phyloP scores from a whole-genome alignment of 1,284 basidiomycete species.

The Melampsora abietis-canadensis region DNA sequence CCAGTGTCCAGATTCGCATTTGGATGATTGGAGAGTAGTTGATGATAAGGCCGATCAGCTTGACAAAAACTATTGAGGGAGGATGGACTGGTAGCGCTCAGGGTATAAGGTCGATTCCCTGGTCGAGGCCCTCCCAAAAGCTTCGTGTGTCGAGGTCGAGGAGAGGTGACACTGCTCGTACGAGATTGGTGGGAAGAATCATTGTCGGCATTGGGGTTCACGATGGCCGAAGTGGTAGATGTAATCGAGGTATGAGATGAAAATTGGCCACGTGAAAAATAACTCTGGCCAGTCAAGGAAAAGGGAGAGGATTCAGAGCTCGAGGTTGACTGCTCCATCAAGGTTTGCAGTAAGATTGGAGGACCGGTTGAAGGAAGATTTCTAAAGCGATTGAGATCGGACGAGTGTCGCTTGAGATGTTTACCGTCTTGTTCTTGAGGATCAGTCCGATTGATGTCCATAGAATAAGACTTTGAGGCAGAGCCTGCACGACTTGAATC shows the following conservation, averaged over 20 bases:
- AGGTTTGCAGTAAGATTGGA: not conserved
- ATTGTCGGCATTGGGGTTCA: constrained; percentile 12
- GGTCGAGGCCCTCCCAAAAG: constrained; percentile 28
- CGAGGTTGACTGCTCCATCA: constrained; percentile 26
- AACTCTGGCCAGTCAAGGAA: constrained; percentile 17
- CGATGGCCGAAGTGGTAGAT: constrained; percentile 23
- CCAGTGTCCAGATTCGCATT: not conserved
- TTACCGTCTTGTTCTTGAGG: constrained; percentile 2
- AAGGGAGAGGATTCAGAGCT: constrained; percentile 30
- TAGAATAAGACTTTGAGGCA: not conserved
- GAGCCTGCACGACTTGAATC: not conserved
- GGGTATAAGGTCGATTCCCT: constrained; percentile 20
- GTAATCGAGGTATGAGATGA: constrained; percentile 29
- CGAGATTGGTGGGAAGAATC: constrained; percentile 7
- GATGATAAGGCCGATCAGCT: constrained; percentile 5
- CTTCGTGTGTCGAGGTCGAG: constrained; percentile 35
- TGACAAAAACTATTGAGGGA: constrained; percentile 17
- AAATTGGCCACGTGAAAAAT: not conserved
- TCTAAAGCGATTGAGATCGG: not conserved
- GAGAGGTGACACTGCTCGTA: constrained; percentile 14
- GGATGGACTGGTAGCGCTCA: constrained; percentile 38
- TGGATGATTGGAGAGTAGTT: not conserved
- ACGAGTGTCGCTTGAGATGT: not conserved
- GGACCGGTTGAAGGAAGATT: not conserved
- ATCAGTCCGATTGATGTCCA: constrained; percentile 1